Base-by-base conservation (phyloP, 805 yeast species). In the Barnettozyma salicaria region DNA sequence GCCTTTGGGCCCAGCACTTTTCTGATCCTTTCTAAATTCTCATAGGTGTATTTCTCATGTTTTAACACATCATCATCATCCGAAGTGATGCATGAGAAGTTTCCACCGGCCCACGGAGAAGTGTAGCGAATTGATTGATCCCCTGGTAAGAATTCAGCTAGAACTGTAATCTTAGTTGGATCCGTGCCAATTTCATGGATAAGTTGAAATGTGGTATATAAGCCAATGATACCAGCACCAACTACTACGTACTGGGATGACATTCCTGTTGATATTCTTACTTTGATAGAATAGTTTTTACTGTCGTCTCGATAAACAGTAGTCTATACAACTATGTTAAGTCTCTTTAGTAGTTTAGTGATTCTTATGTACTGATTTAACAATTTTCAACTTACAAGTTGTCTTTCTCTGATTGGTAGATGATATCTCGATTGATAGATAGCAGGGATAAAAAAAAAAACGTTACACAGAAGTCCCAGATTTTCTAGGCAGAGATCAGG, bases 101-200 rank as follows among this genome's bases (percentile, higher is more conserved):
- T 75, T 7, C 77, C 80, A 19, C 81, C 81, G 0, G 95, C 95
- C 73, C 81, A 80, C 1, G 95, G 95, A 1, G 89, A 80, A 1
- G 95, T 78, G 56, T 80, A 85, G 34, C 73, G 65, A 40, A 74
- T 73, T 4, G 87, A 76, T 45, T 76, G 80, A 51, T 85, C 95
- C 5, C 94, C 95, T 3, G 95, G 94, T 26, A 79, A 57, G 48
- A 69, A 72, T 50, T 80, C 74, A 7, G 85, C 90, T 14, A 79
- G 48, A 2, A 84, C 69, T 4, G 74, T 65, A 43, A 85, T 70
- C 6, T 70, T 59, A 1, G 53, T 38, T 1, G 71, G 65, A 1
- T 53, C 39, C 8, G 68, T 59, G 3, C 65, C 64, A 9, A 60
- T 60, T 11, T 64, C 58, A 19, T 67, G 65, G 23, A 75, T 44